phyloP scores from a whole-genome alignment of 805 yeast species.

The Candida tammaniensis region DNA sequence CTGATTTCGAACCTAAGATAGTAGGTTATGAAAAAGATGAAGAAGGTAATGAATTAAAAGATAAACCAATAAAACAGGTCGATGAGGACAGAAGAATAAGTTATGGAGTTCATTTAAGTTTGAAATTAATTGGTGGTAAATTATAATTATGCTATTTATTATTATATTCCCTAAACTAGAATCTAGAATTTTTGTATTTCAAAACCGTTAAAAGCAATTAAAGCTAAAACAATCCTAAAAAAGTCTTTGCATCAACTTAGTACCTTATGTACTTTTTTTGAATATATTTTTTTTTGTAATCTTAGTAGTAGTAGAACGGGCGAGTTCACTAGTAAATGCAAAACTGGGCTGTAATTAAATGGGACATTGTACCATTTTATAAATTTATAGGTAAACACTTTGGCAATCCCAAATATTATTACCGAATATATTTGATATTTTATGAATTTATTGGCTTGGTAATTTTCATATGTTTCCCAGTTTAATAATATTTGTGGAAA shows the following conservation, averaged over 20 bases:
- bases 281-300: slow-evolving; percentile 5
- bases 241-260: neutral
- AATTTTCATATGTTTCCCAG: slow-evolving; percentile 15
- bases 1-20: slow-evolving; percentile 52
- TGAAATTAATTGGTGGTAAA: slow-evolving; percentile 59
- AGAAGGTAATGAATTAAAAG: slow-evolving; percentile 12
- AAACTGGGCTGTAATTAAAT: slow-evolving; percentile 15
- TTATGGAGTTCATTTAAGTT: slow-evolving; percentile 61
- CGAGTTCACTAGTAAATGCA: slow-evolving; percentile 4
- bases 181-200: no score
- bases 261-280: neutral
- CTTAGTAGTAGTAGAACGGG: slow-evolving; percentile 7
- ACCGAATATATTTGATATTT: slow-evolving; percentile 7
- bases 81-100: slow-evolving; percentile 61
- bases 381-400: slow-evolving; percentile 1
- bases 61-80: slow-evolving; percentile 16
- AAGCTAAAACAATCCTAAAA: no score
- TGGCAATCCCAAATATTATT: neutral
- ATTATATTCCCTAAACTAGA: no score
- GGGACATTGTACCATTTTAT: slow-evolving; percentile 19
- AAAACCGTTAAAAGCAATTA: neutral
- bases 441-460: slow-evolving; percentile 2
- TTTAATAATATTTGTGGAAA: slow-evolving; percentile 43
- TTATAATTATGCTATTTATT: no score
- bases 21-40: slow-evolving; percentile 15